These are phyloP conservation scores for Emergomyces pasteurianus DNA, from an alignment of 2,329 filamentous ascomycete species.

Conservation along the genomic window DNA sequence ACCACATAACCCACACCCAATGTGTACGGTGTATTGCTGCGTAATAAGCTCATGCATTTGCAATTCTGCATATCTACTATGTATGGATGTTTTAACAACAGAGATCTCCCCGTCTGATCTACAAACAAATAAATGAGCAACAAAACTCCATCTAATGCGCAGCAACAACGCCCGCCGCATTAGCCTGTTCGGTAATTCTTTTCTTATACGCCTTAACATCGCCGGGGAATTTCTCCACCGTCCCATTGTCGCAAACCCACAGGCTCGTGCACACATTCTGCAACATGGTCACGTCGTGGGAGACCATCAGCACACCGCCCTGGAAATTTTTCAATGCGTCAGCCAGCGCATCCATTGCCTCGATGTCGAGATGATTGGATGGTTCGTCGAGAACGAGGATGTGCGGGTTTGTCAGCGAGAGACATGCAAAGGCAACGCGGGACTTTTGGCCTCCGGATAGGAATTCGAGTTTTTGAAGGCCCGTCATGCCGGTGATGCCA, in stretches of 20 bases:
- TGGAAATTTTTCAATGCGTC: conserved; percentile 75
- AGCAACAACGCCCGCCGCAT: conserved; percentile 65
- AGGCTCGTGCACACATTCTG: conserved; percentile 89
- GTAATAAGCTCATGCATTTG: too few species aligned
- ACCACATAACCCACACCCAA: too few species aligned
- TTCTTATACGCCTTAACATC: conserved; percentile 97
- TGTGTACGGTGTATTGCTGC: too few species aligned
- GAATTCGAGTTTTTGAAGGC: conserved; percentile 87
- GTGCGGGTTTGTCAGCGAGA: conserved; percentile 86
- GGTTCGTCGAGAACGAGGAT: conserved; percentile 97
- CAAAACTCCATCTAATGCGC: conserved; percentile 19
- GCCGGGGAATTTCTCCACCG: conserved; percentile 89
- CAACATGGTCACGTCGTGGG: conserved; percentile 97
- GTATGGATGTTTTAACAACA: too few species aligned
- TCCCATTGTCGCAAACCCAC: conserved; percentile 93
- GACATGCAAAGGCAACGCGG: conserved; percentile 92
- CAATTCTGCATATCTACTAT: too few species aligned
- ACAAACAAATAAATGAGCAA: not conserved
- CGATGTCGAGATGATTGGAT: conserved; percentile 97
- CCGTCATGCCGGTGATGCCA: conserved; percentile 81
- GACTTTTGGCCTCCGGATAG: conserved; percentile 97
- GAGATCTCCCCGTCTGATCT: not conserved
- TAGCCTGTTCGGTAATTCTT: conserved; percentile 79
- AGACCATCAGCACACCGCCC: conserved; percentile 95
- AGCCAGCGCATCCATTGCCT: conserved; percentile 93